Base-by-base conservation (phyloP, 1,284 basidiomycete species). In the Cutaneotrichosporon mucoides region DNA sequence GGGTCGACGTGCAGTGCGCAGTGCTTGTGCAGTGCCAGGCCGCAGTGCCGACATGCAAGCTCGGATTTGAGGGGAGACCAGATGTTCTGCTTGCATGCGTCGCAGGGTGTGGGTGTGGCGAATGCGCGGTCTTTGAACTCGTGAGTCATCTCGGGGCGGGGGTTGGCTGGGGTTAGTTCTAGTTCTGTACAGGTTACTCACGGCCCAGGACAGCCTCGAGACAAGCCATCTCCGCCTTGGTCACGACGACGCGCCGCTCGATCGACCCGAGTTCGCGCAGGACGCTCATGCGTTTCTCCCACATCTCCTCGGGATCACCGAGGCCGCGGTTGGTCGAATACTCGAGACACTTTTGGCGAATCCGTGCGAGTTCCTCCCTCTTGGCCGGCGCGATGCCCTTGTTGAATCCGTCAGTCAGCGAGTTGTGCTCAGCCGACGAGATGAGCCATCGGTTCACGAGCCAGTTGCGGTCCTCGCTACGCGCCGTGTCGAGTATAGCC, bases 111-210 rank as follows among this genome's bases (percentile, higher is more conserved):
- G 0, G 60, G 60, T 5, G 60, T 62, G 5, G 65, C 53, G 16
- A 60, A 66, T 15, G 41, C 37, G 33, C 61, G 61, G 6, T 66
- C 65, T 51, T 66, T 64, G 49, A 66, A 62, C 35, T 64, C 60
- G 60, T 66, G 65, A 1, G 47, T 42, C 15, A 61, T 33, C 24
- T 66, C 65, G 15, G 65, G 65, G 5, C 40, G 56, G 0, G 63
- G 62, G 7, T 53, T 11, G 11, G 55, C 60, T 64, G 53, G 0
- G 2, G 51, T 56, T 13, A 53, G 54, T 46, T 13, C 34, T 5
- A 36, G 34, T 11, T 36, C 9, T 7, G 1, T 13, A 6, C 12
- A 36, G 42, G 47, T 12, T 7, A 59, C 62, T 64, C 24, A 64
- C 62, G 57, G 1, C 65, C 65, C 3, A 66, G 58, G 5, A 62